phyloP scores from a whole-genome alignment of 73 alveolate species.

The Paramecium octaurelia region DNA sequence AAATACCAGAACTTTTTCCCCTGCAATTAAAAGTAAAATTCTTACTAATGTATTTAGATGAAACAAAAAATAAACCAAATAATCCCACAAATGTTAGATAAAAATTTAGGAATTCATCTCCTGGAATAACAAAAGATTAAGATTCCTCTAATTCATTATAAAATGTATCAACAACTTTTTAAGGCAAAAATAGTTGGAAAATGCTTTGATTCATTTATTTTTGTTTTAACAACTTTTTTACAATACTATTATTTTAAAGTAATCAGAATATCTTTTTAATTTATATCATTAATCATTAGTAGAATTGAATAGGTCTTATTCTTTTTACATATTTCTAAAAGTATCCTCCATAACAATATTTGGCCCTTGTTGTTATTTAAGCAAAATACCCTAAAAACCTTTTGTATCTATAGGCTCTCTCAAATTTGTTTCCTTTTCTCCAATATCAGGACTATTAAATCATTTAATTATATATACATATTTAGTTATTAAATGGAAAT shows the following conservation, averaged over 20 bases:
- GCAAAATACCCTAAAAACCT: neutral
- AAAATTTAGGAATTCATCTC: conserved; percentile 36
- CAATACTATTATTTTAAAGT: neutral
- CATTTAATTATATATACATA: neutral
- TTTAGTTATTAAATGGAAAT: neutral
- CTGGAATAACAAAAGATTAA: conserved; percentile 22
- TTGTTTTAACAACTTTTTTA: neutral
- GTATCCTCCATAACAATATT: neutral
- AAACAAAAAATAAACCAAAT: neutral
- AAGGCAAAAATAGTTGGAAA: conserved; percentile 22
- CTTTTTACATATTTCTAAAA: neutral
- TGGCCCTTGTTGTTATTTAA: neutral
- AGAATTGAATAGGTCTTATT: neutral
- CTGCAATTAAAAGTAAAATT: neutral
- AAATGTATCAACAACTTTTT: conserved; percentile 4
- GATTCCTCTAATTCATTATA: conserved; percentile 34
- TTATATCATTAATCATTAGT: neutral
- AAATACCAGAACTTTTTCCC: conserved; percentile 43
- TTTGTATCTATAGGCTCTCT: neutral
- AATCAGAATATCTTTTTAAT: neutral
- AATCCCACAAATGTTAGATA: neutral
- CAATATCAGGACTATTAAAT: neutral
- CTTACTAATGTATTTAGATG: neutral
- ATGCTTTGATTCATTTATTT: conserved; percentile 12
- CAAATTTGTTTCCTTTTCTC: neutral